A percentile compares a stretch with the other conserved stretches of the same genome.
These are phyloP conservation scores for Sabuloglossum arenarium DNA, from an alignment of 495 filamentous ascomycete species.

Conservation along the genomic window DNA sequence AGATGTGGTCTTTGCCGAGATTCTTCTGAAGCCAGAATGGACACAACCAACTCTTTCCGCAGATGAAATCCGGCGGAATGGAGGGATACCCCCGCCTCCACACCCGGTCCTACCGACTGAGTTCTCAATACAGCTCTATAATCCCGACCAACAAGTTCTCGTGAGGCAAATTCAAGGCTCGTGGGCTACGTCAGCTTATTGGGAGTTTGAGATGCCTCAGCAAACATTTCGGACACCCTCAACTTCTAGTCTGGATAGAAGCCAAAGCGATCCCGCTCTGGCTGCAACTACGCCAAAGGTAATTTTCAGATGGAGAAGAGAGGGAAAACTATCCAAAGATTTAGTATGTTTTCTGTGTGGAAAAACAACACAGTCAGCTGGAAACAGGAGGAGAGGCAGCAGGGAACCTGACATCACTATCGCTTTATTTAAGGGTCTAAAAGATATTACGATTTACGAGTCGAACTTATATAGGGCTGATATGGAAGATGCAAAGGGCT, in stretches of 20 bases:
- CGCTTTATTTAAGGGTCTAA: slow-evolving; percentile 48
- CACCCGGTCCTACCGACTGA: slow-evolving; percentile 57
- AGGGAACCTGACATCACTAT: slow-evolving; percentile 90
- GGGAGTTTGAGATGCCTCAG: slow-evolving; percentile 87
- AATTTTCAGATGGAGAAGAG: slow-evolving; percentile 78
- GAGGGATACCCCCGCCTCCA: slow-evolving; percentile 42
- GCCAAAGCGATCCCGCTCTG: slow-evolving; percentile 41
- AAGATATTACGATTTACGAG: slow-evolving; percentile 72
- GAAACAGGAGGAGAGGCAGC: slow-evolving; percentile 40
- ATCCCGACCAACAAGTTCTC: slow-evolving; percentile 66
- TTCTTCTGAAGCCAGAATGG: slow-evolving; percentile 68
- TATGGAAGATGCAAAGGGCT: slow-evolving; percentile 82
- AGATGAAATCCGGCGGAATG: slow-evolving; percentile 58
- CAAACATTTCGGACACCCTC: slow-evolving; percentile 66
- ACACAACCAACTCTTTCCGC: slow-evolving; percentile 57
- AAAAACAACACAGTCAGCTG: slow-evolving; percentile 38
- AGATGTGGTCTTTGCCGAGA: slow-evolving; percentile 69
- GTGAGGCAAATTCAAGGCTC: slow-evolving; percentile 49
- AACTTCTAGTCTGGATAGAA: slow-evolving; percentile 51
- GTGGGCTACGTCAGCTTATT: slow-evolving; percentile 59
- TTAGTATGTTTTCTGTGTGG: slow-evolving; percentile 66
- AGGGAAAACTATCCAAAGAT: slow-evolving; percentile 68
- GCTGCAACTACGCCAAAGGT: slow-evolving; percentile 58
- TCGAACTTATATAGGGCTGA: slow-evolving; percentile 79
- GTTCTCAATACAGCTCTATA: slow-evolving; percentile 78